A percentile compares a stretch with the other conserved stretches of the same genome.
Evolutionary conservation across 768 basidiomycete species (phyloP).

Genomic region (Mycena floridula): DNA sequence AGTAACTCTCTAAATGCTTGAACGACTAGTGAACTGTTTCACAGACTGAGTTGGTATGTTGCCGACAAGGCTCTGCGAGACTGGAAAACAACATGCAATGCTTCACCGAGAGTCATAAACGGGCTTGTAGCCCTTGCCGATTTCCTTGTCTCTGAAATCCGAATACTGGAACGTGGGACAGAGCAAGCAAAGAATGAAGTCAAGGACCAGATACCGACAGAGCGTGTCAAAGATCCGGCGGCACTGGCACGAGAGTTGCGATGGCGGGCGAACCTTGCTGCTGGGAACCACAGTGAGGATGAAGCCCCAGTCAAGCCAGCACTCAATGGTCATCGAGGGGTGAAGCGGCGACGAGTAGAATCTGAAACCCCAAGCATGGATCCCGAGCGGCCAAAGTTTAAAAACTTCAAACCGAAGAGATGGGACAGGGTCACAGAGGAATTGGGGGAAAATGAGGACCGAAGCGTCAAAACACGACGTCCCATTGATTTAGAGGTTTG

Average conservation of each 20-base stretch:
- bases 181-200: constrained; percentile 72
- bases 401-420: constrained; percentile 59
- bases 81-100: constrained; percentile 43
- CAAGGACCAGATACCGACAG: constrained; percentile 74
- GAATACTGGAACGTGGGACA: constrained; percentile 61
- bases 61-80: constrained; percentile 77
- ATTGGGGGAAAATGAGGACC: constrained; percentile 34
- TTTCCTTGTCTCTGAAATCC: constrained; percentile 75
- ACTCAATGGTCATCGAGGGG: constrained; percentile 17
- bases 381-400: constrained; percentile 32
- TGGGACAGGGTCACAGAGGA: constrained; percentile 55
- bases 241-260: constrained; percentile 79
- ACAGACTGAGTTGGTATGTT: constrained; percentile 86
- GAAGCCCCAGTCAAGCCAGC: constrained; percentile 39
- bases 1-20: not conserved
- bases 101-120: constrained; percentile 50
- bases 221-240: constrained; percentile 77
- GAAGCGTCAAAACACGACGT: constrained; percentile 28
- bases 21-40: not conserved
- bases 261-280: constrained; percentile 69
- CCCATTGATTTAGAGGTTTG: constrained; percentile 35
- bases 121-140: constrained; percentile 68
- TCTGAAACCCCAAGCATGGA: constrained; percentile 18
- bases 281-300: constrained; percentile 62
- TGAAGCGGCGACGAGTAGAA: constrained; percentile 23